A percentile compares a stretch with the other conserved stretches of the same genome.
These are phyloP conservation scores for Alternaria alternata DNA, from an alignment of 2,329 filamentous ascomycete genomes.

Conservation along the genomic window DNA sequence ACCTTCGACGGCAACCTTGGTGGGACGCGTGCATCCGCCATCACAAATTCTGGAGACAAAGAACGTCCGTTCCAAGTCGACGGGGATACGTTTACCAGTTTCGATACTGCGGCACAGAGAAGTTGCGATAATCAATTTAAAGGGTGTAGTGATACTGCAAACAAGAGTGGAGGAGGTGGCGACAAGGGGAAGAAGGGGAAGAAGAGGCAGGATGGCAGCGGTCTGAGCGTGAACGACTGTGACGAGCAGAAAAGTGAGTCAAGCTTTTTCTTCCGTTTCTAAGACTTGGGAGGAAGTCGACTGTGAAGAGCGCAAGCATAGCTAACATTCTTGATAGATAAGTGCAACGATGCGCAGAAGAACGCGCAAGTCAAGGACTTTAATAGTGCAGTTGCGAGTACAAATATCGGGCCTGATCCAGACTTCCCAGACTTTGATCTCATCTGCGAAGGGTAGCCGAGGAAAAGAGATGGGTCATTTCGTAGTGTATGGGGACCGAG, in stretches of 20 bases:
- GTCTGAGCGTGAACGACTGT: conserved; percentile 31
- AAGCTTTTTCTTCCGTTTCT: not conserved
- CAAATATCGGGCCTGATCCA: conserved; percentile 49
- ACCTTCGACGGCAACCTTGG: conserved; percentile 58
- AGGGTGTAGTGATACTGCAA: conserved; percentile 56
- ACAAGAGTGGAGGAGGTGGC: conserved; percentile 42
- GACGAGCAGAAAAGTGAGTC: conserved; percentile 35
- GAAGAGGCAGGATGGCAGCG: conserved; percentile 16
- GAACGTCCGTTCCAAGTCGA: conserved; percentile 52
- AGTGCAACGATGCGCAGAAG: conserved; percentile 40
- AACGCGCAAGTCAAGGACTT: conserved; percentile 41
- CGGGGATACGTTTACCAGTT: conserved; percentile 60
- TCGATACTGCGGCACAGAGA: conserved; percentile 64
- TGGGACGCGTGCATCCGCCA: conserved; percentile 61
- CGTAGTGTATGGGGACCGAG: not conserved
- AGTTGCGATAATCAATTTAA: conserved; percentile 72
- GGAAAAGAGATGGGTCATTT: not conserved
- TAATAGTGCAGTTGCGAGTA: conserved; percentile 30
- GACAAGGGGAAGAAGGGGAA: not conserved
- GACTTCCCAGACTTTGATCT: conserved; percentile 51
- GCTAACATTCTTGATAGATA: conserved; percentile 24
- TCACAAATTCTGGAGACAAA: conserved; percentile 58
- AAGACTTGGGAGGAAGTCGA: not conserved
- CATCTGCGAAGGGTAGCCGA: conserved; percentile 38
- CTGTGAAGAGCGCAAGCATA: not conserved